Evolutionary conservation across 768 basidiomycete genomes (phyloP).

Genomic region (Daedaleopsis nitida): DNA sequence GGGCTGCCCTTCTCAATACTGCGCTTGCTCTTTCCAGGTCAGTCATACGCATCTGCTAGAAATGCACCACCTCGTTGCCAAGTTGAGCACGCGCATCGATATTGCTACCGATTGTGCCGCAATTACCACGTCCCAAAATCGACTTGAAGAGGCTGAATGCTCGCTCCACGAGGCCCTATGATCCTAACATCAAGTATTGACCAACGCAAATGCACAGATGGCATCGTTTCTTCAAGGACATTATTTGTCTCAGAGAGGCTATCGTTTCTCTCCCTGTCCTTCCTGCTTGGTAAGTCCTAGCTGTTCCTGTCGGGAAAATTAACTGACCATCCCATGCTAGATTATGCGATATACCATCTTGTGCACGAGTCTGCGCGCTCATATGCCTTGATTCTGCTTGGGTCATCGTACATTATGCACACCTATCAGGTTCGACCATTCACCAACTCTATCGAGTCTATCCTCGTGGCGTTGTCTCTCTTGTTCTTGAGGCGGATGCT

Average conservation of each 20-base stretch:
- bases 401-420: conserved; percentile 38
- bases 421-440: conserved; percentile 44
- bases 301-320: too few relatives aligned
- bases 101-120: too few relatives aligned
- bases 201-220: not conserved
- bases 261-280: conserved; percentile 33
- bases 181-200: too few relatives aligned
- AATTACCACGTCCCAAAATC: too few relatives aligned
- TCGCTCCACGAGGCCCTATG: too few relatives aligned
- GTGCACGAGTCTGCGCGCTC: conserved; percentile 21
- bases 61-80: too few relatives aligned
- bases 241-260: conserved; percentile 35
- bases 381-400: conserved; percentile 32
- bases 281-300: conserved; percentile 33
- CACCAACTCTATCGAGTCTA: conserved; percentile 40
- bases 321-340: conserved; percentile 13
- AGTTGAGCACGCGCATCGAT: too few relatives aligned
- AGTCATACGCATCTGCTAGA: conserved; percentile 9
- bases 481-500: conserved; percentile 27
- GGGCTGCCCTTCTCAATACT: conserved; percentile 33
- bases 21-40: conserved; percentile 25
- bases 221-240: conserved; percentile 4
- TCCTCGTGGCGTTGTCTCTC: conserved; percentile 34
- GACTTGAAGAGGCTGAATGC: too few relatives aligned
- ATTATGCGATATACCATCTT: conserved; percentile 19